Base-by-base conservation (phyloP, 306 rosid genomes). In the Pyrus pyrifolia region DNA sequence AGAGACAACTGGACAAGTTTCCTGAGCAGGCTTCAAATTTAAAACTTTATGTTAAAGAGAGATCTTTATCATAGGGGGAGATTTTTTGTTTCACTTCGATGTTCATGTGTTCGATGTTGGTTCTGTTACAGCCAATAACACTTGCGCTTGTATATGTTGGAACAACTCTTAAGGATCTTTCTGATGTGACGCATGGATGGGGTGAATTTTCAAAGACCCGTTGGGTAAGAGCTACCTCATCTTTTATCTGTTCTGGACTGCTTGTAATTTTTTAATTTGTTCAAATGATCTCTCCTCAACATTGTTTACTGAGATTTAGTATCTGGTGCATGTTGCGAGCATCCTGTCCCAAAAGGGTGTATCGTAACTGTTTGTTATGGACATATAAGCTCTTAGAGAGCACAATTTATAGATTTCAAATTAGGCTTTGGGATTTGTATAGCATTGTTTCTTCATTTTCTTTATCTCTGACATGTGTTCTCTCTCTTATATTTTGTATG, bases 101-200 rank as follows among this genome's bases (percentile, higher is more conserved):
- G 72, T 73, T 81, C 49, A 78, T 71, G 57, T 55, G 57, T 82
- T 19, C 29, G 11, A 73, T 71, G 29, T 64, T 72, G 70, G 76
- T 78, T 79, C 30, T 79, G 19, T 76, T 81, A 76, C 97, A 95
- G 97, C 99, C 99, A 81, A 92, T 89, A 80, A 95, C 97, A 35
- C 73, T 95, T 51, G 96, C 90, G 55, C 86, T 95, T 31, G 97
- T 95, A 62, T 95, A 95, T 67, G 82, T 88, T 65, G 99, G 97
- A 87, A 95, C 99, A 74, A 95, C 97, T 76, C 92, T 95, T 65
- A 95, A 95, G 81, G 97, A 95, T 87, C 91, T 95, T 69, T 95
- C 99, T 70, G 99, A 92, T 72, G 97, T 95, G 69, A 90, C 97
- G 29, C 97, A 95, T 74, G 93, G 99, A 42, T 95, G 99, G 99